phyloP scores from a whole-genome alignment of 2,329 filamentous ascomycete genomes.

The Xylariaceae sp. region DNA sequence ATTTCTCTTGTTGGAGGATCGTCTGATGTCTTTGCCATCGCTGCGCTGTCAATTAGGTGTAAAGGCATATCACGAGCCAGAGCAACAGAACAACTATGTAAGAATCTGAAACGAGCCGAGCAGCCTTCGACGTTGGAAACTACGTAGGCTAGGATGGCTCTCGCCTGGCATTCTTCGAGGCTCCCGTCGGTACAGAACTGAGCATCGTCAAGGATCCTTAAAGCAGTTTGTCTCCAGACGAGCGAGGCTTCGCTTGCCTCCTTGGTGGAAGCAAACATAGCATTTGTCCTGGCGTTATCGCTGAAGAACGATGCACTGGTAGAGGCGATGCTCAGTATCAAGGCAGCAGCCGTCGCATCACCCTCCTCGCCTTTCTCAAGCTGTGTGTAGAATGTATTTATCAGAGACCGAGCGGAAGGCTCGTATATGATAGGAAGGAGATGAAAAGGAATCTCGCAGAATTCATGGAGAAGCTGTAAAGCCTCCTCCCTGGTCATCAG shows the following conservation, averaged over 20 bases:
- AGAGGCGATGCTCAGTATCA: conserved; percentile 31
- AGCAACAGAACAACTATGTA: conserved; percentile 31
- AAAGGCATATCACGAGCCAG: conserved; percentile 36
- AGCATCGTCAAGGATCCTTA: conserved; percentile 35
- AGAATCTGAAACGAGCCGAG: conserved; percentile 33
- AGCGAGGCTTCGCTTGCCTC: conserved; percentile 19
- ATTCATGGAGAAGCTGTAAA: conserved; percentile 29
- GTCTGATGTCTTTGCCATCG: conserved; percentile 21
- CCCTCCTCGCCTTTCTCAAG: conserved; percentile 13
- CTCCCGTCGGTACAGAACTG: conserved; percentile 30
- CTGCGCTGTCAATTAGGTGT: conserved; percentile 39
- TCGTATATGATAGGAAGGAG: conserved; percentile 29
- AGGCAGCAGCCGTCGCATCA: conserved; percentile 22
- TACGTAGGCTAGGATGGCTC: conserved; percentile 37
- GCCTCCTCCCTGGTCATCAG: conserved; percentile 27
- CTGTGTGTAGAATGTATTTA: conserved; percentile 23
- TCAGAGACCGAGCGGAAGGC: conserved; percentile 19
- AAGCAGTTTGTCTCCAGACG: conserved; percentile 28
- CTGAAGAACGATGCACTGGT: conserved; percentile 31
- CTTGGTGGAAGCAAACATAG: conserved; percentile 20
- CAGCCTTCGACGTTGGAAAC: conserved; percentile 39
- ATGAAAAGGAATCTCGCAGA: conserved; percentile 28
- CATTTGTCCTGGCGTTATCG: background rate
- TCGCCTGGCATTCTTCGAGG: conserved; percentile 38
- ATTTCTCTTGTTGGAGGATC: conserved; percentile 34